Conservation (phyloP, 1,284 basidiomycete genomes). For the Dichomitus squalens region DNA sequence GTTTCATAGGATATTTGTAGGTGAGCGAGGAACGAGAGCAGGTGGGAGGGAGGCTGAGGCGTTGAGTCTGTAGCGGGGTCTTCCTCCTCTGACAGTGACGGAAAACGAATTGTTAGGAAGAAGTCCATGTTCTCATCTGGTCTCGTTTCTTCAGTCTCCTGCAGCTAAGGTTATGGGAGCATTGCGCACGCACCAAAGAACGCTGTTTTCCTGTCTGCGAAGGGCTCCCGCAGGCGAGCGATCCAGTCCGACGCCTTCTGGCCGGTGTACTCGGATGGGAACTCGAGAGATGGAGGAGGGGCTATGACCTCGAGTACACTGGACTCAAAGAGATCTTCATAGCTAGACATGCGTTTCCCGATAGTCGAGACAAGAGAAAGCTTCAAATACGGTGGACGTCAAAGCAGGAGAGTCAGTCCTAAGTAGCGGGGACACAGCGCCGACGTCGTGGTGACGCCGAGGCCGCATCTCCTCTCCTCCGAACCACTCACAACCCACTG, state of each 20-base stretch:
- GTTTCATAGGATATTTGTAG: conserved; percentile 81
- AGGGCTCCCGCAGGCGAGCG: conserved; percentile 29
- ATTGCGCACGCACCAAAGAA: conserved; percentile 69
- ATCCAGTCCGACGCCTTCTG: conserved; percentile 57
- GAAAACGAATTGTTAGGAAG: conserved; percentile 47
- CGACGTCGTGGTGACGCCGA: too few relatives aligned
- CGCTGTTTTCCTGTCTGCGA: conserved; percentile 48
- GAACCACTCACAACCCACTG: too few relatives aligned
- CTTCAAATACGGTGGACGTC: background rate
- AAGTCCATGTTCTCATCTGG: conserved; percentile 77
- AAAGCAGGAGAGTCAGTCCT: too few relatives aligned
- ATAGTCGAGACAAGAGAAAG: background rate
- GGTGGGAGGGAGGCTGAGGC: conserved; percentile 50
- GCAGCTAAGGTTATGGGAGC: background rate
- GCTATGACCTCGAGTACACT: conserved; percentile 65
- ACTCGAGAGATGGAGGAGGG: conserved; percentile 63
- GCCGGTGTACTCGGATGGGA: conserved; percentile 47
- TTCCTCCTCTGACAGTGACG: conserved; percentile 38
- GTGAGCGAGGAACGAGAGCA: conserved; percentile 70
- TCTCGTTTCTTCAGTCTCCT: background rate
- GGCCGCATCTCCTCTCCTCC: too few relatives aligned
- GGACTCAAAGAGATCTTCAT: conserved; percentile 69
- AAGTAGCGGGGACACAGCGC: too few relatives aligned
- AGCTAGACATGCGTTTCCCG: conserved; percentile 29
- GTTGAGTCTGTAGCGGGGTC: conserved; percentile 33